Evolutionary conservation across 192 early-diverging fungal species (phyloP).

Genomic region (Coemansia sp.): DNA sequence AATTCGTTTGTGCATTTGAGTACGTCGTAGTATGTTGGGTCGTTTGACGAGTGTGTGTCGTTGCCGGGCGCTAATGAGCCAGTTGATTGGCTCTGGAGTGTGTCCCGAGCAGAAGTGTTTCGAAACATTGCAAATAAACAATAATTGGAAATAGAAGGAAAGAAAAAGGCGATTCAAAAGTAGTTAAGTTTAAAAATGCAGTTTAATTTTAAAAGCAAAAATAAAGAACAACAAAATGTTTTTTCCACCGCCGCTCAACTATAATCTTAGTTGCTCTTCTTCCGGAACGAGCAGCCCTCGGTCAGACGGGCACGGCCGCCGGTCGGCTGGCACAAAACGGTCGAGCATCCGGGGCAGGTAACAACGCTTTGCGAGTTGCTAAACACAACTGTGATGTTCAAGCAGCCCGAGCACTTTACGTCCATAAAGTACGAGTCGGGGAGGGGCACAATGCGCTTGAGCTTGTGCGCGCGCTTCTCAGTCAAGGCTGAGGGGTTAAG

Average conservation of each 20-base stretch:
- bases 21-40: conserved; percentile 51
- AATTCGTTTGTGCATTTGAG: conserved; percentile 46
- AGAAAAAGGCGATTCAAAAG: too few species aligned
- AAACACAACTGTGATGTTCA: conserved; percentile 98
- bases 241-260: too few species aligned
- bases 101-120: conserved; percentile 13
- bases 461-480: conserved; percentile 86
- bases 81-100: conserved; percentile 8
- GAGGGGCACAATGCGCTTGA: conserved; percentile 94
- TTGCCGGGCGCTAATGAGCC: neutral
- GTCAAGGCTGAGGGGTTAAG: conserved; percentile 81
- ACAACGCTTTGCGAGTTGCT: conserved; percentile 99
- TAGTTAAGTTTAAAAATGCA: too few species aligned
- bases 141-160: conserved; percentile 1
- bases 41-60: neutral
- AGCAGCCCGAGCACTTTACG: conserved; percentile 95
- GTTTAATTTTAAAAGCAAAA: too few species aligned
- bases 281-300: conserved; percentile 87
- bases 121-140: conserved; percentile 23
- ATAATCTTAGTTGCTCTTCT: conserved; percentile 66
- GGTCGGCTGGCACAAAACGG: conserved; percentile 98
- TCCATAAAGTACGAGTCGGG: conserved; percentile 99
- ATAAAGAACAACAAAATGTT: too few species aligned
- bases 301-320: conserved; percentile 98
- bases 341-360: conserved; percentile 90